These are phyloP conservation scores for Pulveroboletus sp. DNA, from an alignment of 768 basidiomycete species.

Conservation along the genomic window DNA sequence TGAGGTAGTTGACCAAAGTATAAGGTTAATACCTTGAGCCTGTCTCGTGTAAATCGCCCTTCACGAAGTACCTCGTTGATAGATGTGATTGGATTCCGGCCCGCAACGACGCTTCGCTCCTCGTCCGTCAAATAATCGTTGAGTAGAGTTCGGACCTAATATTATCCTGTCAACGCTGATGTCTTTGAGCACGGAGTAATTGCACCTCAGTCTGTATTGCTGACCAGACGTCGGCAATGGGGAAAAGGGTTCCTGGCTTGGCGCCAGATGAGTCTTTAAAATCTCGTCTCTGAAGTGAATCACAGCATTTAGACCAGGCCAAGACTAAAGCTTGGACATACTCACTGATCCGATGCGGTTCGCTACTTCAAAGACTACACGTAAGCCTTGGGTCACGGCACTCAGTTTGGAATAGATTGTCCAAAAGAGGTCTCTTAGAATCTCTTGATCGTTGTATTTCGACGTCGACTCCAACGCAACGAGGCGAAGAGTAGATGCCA, in stretches of 20 bases:
- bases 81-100: slow-evolving; percentile 84
- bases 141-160: slow-evolving; percentile 76
- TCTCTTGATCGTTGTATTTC: slow-evolving; percentile 76
- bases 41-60: slow-evolving; percentile 74
- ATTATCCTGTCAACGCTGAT: slow-evolving; percentile 3
- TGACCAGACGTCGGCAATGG: slow-evolving; percentile 82
- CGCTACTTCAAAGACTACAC: slow-evolving; percentile 86
- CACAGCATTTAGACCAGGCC: not conserved
- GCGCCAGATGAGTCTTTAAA: slow-evolving; percentile 84
- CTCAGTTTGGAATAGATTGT: slow-evolving; percentile 93
- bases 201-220: slow-evolving; percentile 84
- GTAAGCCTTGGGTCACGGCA: slow-evolving; percentile 86
- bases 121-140: slow-evolving; percentile 92
- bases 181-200: not conserved
- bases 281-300: slow-evolving; percentile 63
- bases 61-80: slow-evolving; percentile 92
- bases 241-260: slow-evolving; percentile 72
- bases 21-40: slow-evolving; percentile 53
- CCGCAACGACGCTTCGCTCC: slow-evolving; percentile 69
- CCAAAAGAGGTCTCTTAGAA: slow-evolving; percentile 91
- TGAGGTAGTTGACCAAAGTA: not conserved
- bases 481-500: slow-evolving; percentile 56
- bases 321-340: slow-evolving; percentile 10
- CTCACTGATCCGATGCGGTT: slow-evolving; percentile 88
- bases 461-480: slow-evolving; percentile 69